Conservation (phyloP, 106 monocot genomes). For the Apostasia shenzhenica region DNA sequence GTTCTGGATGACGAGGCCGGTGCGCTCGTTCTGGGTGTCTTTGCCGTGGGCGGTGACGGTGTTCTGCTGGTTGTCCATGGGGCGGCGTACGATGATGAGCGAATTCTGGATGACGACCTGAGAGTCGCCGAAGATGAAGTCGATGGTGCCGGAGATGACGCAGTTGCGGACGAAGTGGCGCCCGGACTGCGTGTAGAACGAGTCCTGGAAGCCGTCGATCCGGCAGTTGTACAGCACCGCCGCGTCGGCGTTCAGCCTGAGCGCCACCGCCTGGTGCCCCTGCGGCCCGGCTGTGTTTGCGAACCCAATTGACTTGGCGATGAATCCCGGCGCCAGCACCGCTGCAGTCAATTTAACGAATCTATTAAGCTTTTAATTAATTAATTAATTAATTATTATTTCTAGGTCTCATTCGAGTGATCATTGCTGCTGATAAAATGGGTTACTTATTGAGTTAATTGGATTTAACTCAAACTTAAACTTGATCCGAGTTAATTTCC, state of each 20-base stretch:
- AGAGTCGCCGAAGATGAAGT: slow-evolving; percentile 53
- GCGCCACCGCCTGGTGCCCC: slow-evolving; percentile 45
- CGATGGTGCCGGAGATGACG: slow-evolving; percentile 44
- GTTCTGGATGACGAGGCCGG: slow-evolving; percentile 36
- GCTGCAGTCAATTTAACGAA: not conserved
- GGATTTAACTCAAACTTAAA: too few relatives aligned
- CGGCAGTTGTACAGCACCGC: slow-evolving; percentile 37
- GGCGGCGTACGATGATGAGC: slow-evolving; percentile 37
- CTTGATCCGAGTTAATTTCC: too few relatives aligned
- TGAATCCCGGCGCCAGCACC: slow-evolving; percentile 20
- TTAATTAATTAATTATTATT: too few relatives aligned
- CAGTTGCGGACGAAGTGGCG: slow-evolving; percentile 44
- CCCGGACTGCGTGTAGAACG: slow-evolving; percentile 21
- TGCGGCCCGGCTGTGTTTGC: slow-evolving; percentile 39
- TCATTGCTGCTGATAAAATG: too few relatives aligned
- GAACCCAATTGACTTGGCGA: slow-evolving; percentile 32
- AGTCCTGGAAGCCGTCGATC: slow-evolving; percentile 46
- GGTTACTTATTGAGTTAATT: too few relatives aligned
- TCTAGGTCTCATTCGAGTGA: too few relatives aligned
- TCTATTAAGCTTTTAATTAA: too few relatives aligned
- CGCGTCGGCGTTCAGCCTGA: slow-evolving; percentile 19
- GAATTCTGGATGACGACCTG: slow-evolving; percentile 31
- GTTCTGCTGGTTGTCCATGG: slow-evolving; percentile 33
- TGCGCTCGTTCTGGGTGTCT: slow-evolving; percentile 16
- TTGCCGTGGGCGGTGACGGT: slow-evolving; percentile 49